Conservation (phyloP, 345 rosid genomes). For the Eucalyptus sideroxylon region DNA sequence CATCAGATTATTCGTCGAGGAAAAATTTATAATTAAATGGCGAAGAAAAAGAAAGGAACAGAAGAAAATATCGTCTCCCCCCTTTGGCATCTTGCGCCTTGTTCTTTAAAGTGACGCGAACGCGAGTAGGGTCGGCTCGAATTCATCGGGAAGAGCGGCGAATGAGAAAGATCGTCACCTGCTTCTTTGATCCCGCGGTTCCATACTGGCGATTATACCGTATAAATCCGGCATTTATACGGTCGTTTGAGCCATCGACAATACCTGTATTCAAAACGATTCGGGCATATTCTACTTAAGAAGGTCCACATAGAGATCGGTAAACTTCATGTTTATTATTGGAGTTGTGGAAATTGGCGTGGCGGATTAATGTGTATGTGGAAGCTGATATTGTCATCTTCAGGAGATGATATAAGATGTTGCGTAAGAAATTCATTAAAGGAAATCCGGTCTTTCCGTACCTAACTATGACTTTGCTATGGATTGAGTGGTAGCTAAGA, state of each 20-base stretch:
- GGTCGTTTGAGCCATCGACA: neutral
- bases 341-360: neutral
- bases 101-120: neutral
- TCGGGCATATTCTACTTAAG: neutral
- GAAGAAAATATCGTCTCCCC: neutral
- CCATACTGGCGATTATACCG: neutral
- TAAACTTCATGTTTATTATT: neutral
- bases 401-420: neutral
- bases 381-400: neutral
- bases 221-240: neutral
- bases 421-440: neutral
- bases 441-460: neutral
- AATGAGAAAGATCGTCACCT: neutral
- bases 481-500: neutral
- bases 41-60: neutral
- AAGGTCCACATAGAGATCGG: neutral
- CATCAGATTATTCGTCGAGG: neutral
- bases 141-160: neutral
- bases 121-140: neutral
- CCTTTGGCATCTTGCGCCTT: neutral
- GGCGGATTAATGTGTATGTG: neutral
- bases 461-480: neutral
- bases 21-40: neutral
- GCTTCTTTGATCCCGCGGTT: neutral
- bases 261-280: neutral